Conservation (phyloP, 1,284 basidiomycete species). For the Fomes fomentarius region DNA sequence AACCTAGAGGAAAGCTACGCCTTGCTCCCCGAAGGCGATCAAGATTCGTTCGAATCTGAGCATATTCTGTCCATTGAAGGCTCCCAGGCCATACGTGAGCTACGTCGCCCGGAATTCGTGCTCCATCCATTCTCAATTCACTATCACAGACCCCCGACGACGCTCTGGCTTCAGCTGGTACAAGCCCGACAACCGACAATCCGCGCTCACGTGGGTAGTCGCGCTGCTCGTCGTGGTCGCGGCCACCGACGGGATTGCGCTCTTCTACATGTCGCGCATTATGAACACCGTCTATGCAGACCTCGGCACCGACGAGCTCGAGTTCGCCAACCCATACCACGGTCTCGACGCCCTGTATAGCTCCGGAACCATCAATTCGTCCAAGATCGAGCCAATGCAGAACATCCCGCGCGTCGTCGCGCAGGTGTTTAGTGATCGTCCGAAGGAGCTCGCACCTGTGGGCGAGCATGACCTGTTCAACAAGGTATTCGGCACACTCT, state of each 20-base stretch:
- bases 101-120: background rate
- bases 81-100: background rate
- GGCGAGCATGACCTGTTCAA: conserved; percentile 28
- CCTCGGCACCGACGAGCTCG: conserved; percentile 17
- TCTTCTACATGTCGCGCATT: conserved; percentile 25
- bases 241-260: conserved; percentile 13
- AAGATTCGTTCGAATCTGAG: conserved; percentile 2
- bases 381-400: conserved; percentile 25
- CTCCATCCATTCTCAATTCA: too few species aligned
- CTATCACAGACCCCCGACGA: too few species aligned
- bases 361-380: conserved; percentile 22
- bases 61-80: background rate
- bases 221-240: conserved; percentile 16
- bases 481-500: conserved; percentile 24
- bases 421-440: conserved; percentile 25
- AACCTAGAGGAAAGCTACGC: conserved; percentile 1
- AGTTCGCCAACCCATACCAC: conserved; percentile 28
- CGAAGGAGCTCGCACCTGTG: conserved; percentile 25
- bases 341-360: conserved; percentile 31
- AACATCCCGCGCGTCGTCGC: conserved; percentile 28
- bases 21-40: conserved; percentile 3
- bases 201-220: conserved; percentile 9
- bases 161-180: too few species aligned
- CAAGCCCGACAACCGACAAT: background rate
- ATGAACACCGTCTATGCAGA: conserved; percentile 21